Percentiles rank a stretch among this genome's conserved stretches.
phyloP scores from a whole-genome alignment of 768 basidiomycete species.

The Suillus cothurnatus region DNA sequence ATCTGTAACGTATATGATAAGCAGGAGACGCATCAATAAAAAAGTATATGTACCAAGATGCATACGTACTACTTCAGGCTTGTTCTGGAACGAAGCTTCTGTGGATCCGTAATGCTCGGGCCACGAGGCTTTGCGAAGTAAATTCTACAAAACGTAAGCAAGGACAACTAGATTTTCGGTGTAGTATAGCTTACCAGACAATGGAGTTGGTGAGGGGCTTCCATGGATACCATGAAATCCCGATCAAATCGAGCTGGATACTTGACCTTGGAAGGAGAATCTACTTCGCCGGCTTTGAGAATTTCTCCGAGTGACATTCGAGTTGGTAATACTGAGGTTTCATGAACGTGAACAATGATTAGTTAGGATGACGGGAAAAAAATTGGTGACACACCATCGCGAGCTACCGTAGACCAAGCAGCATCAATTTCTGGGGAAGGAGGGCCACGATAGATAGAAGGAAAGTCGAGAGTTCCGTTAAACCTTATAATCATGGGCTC shows the following conservation, averaged over 20 bases:
- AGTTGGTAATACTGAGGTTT: neutral
- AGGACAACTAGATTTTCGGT: neutral
- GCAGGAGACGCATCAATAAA: neutral
- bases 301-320: conserved; percentile 8
- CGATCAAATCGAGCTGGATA: conserved; percentile 13
- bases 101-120: conserved; percentile 11
- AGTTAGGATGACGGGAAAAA: neutral
- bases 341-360: neutral
- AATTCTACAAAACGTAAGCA: neutral
- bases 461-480: conserved; percentile 10
- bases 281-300: conserved; percentile 7
- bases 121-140: conserved; percentile 15
- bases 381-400: conserved; percentile 3
- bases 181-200: conserved; percentile 9
- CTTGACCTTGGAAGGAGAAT: conserved; percentile 8
- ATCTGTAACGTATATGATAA: conserved; percentile 3
- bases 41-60: conserved; percentile 9
- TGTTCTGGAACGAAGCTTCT: conserved; percentile 11
- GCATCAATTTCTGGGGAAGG: conserved; percentile 16
- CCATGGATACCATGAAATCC: conserved; percentile 13
- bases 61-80: neutral
- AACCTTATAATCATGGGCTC: conserved; percentile 12
- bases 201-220: conserved; percentile 13
- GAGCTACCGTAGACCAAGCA: conserved; percentile 10
- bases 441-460: conserved; percentile 13